Percentiles rank a stretch among this genome's conserved stretches.
Evolutionary conservation across 2,329 filamentous ascomycete genomes (phyloP).

Genomic region (Neodidymelliopsis sp.): DNA sequence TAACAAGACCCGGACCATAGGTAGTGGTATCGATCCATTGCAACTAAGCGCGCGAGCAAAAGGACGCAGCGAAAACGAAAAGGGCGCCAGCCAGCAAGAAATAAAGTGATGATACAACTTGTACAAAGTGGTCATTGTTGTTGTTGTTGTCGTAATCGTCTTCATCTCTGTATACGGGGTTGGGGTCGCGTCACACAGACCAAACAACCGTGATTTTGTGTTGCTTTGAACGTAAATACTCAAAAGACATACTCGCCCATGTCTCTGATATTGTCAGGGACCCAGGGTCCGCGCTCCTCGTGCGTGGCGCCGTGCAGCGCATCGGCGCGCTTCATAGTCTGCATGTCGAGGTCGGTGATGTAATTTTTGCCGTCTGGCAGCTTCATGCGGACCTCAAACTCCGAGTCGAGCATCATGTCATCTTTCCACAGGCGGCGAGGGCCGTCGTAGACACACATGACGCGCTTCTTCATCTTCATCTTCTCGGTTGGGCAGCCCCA

Average conservation of each 20-base stretch:
- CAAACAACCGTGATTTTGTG: conserved; percentile 22
- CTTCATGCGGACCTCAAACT: conserved; percentile 89
- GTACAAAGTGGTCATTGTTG: conserved; percentile 17
- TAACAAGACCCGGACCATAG: conserved; percentile 18
- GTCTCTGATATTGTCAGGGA: conserved; percentile 70
- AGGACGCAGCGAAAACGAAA: no score
- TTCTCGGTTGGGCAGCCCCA: conserved; percentile 93
- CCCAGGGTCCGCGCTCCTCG: conserved; percentile 87
- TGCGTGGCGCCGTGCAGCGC: conserved; percentile 80
- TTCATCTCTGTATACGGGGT: conserved; percentile 31
- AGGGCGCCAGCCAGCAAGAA: conserved; percentile 9
- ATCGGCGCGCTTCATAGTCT: conserved; percentile 87
- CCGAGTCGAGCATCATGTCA: conserved; percentile 97
- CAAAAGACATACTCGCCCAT: conserved; percentile 13
- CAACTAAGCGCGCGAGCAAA: background rate
- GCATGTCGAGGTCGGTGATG: conserved; percentile 90
- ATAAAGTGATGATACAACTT: conserved; percentile 10
- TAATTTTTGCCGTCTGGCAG: conserved; percentile 74
- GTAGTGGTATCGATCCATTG: conserved; percentile 21
- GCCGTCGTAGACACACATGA: conserved; percentile 92
- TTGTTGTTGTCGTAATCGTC: no score
- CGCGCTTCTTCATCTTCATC: conserved; percentile 98
- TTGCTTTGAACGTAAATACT: no score
- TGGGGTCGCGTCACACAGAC: no score
- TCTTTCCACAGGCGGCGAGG: conserved; percentile 90